These are phyloP conservation scores for Crepidotus variabilis DNA, from an alignment of 768 basidiomycete genomes.

Conservation along the genomic window DNA sequence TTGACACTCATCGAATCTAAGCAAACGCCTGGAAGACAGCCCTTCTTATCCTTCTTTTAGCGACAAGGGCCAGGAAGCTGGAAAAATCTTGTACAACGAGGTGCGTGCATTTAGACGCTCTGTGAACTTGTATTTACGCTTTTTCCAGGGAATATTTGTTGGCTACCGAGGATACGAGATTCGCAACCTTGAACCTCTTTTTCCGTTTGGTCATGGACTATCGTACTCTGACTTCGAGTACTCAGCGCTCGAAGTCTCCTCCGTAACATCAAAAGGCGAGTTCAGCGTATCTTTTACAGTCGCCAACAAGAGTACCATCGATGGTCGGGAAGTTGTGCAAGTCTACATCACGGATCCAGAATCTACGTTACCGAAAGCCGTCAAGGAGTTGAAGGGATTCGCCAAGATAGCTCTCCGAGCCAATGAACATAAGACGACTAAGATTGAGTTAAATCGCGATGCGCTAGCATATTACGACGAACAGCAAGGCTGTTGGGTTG, in stretches of 20 bases:
- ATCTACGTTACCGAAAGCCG: conserved; percentile 40
- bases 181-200: conserved; percentile 39
- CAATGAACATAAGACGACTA: conserved; percentile 37
- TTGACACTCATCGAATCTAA: conserved; percentile 17
- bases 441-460: conserved; percentile 38
- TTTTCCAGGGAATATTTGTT: conserved; percentile 41
- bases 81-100: conserved; percentile 45
- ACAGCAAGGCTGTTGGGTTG: conserved; percentile 38
- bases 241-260: conserved; percentile 32
- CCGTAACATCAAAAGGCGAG: conserved; percentile 26
- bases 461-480: conserved; percentile 50
- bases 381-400: conserved; percentile 45
- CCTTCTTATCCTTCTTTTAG: conserved; percentile 46
- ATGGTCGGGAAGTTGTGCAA: conserved; percentile 46
- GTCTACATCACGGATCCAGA: conserved; percentile 41
- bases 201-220: conserved; percentile 57
- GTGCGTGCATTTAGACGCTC: conserved; percentile 17
- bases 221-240: conserved; percentile 60
- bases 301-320: conserved; percentile 37
- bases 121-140: conserved; percentile 3
- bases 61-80: conserved; percentile 36
- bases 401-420: conserved; percentile 41
- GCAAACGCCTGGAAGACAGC: conserved; percentile 47
- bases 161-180: conserved; percentile 52
- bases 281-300: conserved; percentile 42